Evolutionary conservation across 1,284 basidiomycete species (phyloP).

Genomic region (Leucoagaricus sp.): DNA sequence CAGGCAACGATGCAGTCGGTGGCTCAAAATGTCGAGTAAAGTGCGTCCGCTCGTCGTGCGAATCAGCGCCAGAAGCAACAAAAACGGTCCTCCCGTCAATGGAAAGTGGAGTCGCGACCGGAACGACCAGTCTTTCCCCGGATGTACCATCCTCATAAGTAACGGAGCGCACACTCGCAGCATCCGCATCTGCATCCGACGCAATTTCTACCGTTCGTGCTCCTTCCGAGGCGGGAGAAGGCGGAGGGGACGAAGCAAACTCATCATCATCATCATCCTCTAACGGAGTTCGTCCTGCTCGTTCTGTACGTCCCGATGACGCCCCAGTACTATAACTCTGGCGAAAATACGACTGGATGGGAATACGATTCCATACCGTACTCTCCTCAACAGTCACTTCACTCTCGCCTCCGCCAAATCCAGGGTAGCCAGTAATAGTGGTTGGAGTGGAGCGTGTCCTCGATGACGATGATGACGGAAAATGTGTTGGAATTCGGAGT

Average conservation of each 20-base stretch:
- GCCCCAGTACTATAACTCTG: slow-evolving; percentile 21
- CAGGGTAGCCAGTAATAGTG: slow-evolving; percentile 29
- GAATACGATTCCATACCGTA: slow-evolving; percentile 67
- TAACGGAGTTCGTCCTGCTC: slow-evolving; percentile 22
- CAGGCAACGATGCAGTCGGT: background rate
- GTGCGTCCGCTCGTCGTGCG: background rate
- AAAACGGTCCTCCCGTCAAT: slow-evolving; percentile 3
- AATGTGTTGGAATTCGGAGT: slow-evolving; percentile 34
- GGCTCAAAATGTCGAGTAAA: background rate
- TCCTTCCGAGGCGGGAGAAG: slow-evolving; percentile 25
- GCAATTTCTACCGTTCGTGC: slow-evolving; percentile 36
- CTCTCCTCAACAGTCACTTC: slow-evolving; percentile 37
- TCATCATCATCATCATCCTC: slow-evolving; percentile 24
- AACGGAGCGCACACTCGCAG: slow-evolving; percentile 1
- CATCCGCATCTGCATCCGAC: slow-evolving; percentile 24
- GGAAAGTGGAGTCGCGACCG: slow-evolving; percentile 3
- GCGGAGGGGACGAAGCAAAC: slow-evolving; percentile 19
- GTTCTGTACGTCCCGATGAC: slow-evolving; percentile 16
- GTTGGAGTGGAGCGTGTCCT: slow-evolving; percentile 21
- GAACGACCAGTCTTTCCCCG: slow-evolving; percentile 8
- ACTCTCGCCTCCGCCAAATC: slow-evolving; percentile 8
- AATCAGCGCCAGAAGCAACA: slow-evolving; percentile 3
- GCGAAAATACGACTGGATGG: slow-evolving; percentile 60
- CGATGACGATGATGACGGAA: slow-evolving; percentile 34
- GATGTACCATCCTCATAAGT: slow-evolving; percentile 10